Evolutionary conservation across 176 grass and related monocot genomes (phyloP).

Genomic region (Oropetium thomaeum): DNA sequence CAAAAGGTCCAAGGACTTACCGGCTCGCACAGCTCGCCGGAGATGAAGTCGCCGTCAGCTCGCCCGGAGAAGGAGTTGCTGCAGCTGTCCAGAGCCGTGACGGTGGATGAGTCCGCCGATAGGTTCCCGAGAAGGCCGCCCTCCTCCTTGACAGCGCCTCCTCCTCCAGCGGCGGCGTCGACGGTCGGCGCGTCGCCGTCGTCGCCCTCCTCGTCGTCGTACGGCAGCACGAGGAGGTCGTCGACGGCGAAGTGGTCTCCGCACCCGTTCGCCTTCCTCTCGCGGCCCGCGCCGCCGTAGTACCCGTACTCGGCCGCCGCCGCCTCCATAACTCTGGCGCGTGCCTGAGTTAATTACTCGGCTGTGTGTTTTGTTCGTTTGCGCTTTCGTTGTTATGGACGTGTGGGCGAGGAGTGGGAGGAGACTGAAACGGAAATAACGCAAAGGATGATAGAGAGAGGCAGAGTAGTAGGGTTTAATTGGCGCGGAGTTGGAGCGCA

Average conservation of each 20-base stretch:
- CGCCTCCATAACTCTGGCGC: slow-evolving; percentile 25
- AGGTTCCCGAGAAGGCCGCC: slow-evolving; percentile 38
- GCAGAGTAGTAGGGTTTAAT: slow-evolving; percentile 49
- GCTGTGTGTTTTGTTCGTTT: slow-evolving; percentile 27
- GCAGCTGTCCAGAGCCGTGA: slow-evolving; percentile 80
- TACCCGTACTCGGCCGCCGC: slow-evolving; percentile 34
- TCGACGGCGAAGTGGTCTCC: slow-evolving; percentile 77
- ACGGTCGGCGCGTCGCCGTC: slow-evolving; percentile 1
- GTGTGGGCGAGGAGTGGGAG: slow-evolving; percentile 27
- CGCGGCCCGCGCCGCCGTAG: slow-evolving; percentile 32
- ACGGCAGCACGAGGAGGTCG: slow-evolving; percentile 76
- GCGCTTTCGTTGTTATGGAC: slow-evolving; percentile 14
- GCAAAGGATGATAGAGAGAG: slow-evolving; percentile 20
- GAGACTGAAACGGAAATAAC: slow-evolving; percentile 36
- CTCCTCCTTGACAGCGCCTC: slow-evolving; percentile 25
- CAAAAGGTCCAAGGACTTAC: slow-evolving; percentile 33
- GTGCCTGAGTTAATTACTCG: slow-evolving; percentile 39
- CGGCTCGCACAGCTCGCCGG: slow-evolving; percentile 74
- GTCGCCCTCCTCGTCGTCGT: slow-evolving; percentile 66
- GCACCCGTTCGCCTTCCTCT: slow-evolving; percentile 43
- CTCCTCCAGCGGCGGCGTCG: not conserved
- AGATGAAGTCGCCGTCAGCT: slow-evolving; percentile 56
- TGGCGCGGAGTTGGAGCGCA: slow-evolving; percentile 44
- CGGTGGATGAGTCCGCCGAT: slow-evolving; percentile 70
- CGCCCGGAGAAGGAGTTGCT: slow-evolving; percentile 75